These are phyloP conservation scores for Pisolithus sp. DNA, from an alignment of 768 basidiomycete species.

Conservation along the genomic window DNA sequence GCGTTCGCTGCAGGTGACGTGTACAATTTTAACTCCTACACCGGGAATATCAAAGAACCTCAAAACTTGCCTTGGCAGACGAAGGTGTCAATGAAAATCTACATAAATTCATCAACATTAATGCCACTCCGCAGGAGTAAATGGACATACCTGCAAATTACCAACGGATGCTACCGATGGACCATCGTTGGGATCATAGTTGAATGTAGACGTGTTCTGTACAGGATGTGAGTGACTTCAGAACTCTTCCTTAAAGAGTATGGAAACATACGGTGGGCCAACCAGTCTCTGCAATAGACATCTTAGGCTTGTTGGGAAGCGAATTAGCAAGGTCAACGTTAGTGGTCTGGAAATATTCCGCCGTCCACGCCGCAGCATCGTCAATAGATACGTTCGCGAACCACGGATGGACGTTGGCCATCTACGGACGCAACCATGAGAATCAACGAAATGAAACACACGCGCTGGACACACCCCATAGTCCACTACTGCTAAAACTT, in stretches of 20 bases:
- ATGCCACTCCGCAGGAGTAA: not conserved
- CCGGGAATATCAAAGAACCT: not conserved
- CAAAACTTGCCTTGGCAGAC: conserved; percentile 47
- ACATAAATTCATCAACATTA: conserved; percentile 6
- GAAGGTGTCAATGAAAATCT: conserved; percentile 82
- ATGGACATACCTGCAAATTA: conserved; percentile 49
- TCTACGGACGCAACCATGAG: conserved; percentile 29
- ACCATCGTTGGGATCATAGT: conserved; percentile 57
- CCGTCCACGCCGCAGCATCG: conserved; percentile 75
- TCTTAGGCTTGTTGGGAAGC: conserved; percentile 65
- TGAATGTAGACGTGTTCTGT: conserved; percentile 52
- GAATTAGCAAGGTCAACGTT: conserved; percentile 51
- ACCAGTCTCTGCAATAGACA: conserved; percentile 94
- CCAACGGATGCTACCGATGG: conserved; percentile 53
- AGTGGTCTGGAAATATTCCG: conserved; percentile 63
- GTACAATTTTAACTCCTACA: conserved; percentile 5
- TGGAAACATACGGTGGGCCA: conserved; percentile 60
- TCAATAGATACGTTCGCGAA: conserved; percentile 75
- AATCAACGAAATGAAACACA: conserved; percentile 1
- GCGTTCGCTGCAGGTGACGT: conserved; percentile 50
- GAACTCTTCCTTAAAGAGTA: not conserved
- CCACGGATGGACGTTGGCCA: conserved; percentile 93
- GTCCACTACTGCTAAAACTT: conserved; percentile 57
- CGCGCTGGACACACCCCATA: conserved; percentile 49
- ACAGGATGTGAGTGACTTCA: not conserved